Percentiles rank a stretch among this genome's conserved stretches.
These are phyloP conservation scores for Rhododendron mucronatum DNA, from an alignment of 148 eudicot species.

Conservation along the genomic window DNA sequence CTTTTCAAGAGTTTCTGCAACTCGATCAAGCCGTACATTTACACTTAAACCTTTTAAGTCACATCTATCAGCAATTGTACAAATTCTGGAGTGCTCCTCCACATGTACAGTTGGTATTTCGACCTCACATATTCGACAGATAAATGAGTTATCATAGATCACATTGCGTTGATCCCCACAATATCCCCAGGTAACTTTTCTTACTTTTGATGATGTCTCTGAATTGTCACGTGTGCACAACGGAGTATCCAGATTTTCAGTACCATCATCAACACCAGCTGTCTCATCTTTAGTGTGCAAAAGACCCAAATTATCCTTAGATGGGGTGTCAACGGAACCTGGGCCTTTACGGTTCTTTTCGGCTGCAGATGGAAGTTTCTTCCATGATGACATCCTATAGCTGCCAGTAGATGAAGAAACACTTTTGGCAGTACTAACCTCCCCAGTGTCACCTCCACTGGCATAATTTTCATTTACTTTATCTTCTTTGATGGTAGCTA, in stretches of 20 bases:
- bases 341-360: constrained; percentile 46
- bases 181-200: constrained; percentile 49
- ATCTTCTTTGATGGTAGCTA: constrained; percentile 30
- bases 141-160: constrained; percentile 61
- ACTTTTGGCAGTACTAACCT: constrained; percentile 72
- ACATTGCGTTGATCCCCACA: constrained; percentile 66
- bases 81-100: constrained; percentile 96
- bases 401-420: constrained; percentile 64
- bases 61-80: constrained; percentile 95
- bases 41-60: constrained; percentile 82
- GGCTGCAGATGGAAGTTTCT: constrained; percentile 78
- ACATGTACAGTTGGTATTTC: constrained; percentile 92
- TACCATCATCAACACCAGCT: constrained; percentile 12
- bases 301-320: constrained; percentile 43
- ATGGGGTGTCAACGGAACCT: constrained; percentile 39
- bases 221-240: constrained; percentile 30
- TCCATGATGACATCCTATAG: constrained; percentile 92
- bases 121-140: constrained; percentile 97
- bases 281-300: constrained; percentile 40
- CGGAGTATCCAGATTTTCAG: constrained; percentile 33
- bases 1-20: constrained; percentile 87
- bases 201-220: constrained; percentile 41
- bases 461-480: constrained; percentile 16
- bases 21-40: constrained; percentile 87
- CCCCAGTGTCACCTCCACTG: constrained; percentile 37